Base-by-base conservation (phyloP, 768 basidiomycete genomes). In the Cystofilobasidium macerans region DNA sequence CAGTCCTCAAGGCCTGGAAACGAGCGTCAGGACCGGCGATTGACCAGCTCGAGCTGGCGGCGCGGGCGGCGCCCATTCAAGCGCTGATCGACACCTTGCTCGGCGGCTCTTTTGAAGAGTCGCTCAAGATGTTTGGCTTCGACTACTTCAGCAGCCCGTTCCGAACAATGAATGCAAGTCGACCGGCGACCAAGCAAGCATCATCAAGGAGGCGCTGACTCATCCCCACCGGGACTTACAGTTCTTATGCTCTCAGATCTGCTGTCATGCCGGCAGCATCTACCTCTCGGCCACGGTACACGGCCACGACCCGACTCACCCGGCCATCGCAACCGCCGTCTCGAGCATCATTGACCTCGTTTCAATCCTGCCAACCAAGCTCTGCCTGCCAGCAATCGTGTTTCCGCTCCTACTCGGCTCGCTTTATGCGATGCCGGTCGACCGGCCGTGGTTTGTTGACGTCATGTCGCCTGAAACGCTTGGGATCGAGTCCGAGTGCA, bases 341-440 rank as follows among this genome's bases (percentile, higher is more conserved):
- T 5, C 51, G 14, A 30, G 28, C 51, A 54, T 54, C 51, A 32
- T 54, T 30, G 51, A 54, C 51, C 30, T 54, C 28, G 51, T 54
- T 13, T 28, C 51, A 16, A 32, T 54, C 13, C 30, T 54, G 28
- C 51, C 51, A 7, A 30, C 51, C 14, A 18, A 32, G 18, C 28
- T 32, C 28, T 54, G 51, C 51, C 51, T 54, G 28, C 51, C 51
- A 8, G 51, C 51, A 30, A 32, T 54, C 51, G 51, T 54, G 9
- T 54, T 54, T 18, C 51, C 51, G 28, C 51, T 54, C 28, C 32
- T 54, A 26, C 30, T 54, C 30, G 51, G 7, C 2, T 2, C 28
- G 7, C 18, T 54, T 26, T 32, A 54, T 30, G 26, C 51, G 3
- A 1, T 22, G 18, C 51, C 51, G 26, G 28, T 16, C 28, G 30